Evolutionary conservation across 2,329 filamentous ascomycete genomes (phyloP).

Genomic region (Cryoendolithus antarcticus): DNA sequence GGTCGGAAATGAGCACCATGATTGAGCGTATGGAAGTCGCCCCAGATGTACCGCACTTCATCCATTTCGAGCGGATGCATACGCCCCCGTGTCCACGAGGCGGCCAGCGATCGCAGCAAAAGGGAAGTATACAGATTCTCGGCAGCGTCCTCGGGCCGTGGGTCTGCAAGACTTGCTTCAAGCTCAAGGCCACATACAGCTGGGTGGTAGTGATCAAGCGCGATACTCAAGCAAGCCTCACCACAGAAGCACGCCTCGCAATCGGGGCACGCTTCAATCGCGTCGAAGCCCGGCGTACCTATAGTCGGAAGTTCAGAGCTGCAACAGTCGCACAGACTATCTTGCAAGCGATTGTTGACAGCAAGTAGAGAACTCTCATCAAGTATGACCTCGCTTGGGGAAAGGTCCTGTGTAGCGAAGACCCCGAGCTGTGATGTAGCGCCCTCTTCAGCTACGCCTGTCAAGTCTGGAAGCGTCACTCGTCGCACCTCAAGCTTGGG

Average conservation of each 20-base stretch:
- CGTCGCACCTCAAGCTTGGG: slow-evolving; percentile 72
- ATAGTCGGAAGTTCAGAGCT: slow-evolving; percentile 53
- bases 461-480: slow-evolving; percentile 60
- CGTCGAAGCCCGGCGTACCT: slow-evolving; percentile 11
- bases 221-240: slow-evolving; percentile 41
- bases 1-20: slow-evolving; percentile 4
- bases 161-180: slow-evolving; percentile 46
- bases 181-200: slow-evolving; percentile 44
- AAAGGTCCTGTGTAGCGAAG: slow-evolving; percentile 74
- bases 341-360: slow-evolving; percentile 77
- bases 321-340: slow-evolving; percentile 81
- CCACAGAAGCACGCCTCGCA: slow-evolving; percentile 53
- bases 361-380: slow-evolving; percentile 77
- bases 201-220: slow-evolving; percentile 44
- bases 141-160: slow-evolving; percentile 44
- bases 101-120: slow-evolving; percentile 45
- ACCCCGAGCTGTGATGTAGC: slow-evolving; percentile 72
- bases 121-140: slow-evolving; percentile 50
- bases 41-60: slow-evolving; percentile 54
- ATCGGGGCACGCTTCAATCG: slow-evolving; percentile 35
- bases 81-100: slow-evolving; percentile 45
- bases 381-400: slow-evolving; percentile 63
- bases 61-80: slow-evolving; percentile 47
- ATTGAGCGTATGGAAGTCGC: slow-evolving; percentile 41
- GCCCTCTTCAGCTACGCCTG: slow-evolving; percentile 12